These are phyloP conservation scores for Talaromyces proteolyticus DNA, from an alignment of 495 filamentous ascomycete species.

Conservation along the genomic window DNA sequence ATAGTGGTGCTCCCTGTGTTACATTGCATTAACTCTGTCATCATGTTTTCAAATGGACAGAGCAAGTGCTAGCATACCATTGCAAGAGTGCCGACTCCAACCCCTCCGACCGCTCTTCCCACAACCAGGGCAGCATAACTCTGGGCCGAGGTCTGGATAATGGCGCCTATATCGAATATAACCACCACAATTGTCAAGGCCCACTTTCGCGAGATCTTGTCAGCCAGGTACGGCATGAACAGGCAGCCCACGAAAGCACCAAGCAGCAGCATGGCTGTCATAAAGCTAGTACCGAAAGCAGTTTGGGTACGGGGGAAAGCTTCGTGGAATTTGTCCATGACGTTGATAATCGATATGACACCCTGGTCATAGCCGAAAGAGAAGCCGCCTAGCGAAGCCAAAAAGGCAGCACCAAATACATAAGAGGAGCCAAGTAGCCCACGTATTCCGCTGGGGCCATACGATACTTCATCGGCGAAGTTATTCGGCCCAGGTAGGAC, in stretches of 20 bases:
- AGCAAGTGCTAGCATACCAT: conserved; percentile 27
- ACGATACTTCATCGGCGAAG: conserved; percentile 30
- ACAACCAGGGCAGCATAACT: conserved; percentile 52
- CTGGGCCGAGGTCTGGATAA: conserved; percentile 48
- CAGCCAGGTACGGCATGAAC: conserved; percentile 57
- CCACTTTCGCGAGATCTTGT: conserved; percentile 56
- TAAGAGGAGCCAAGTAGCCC: conserved; percentile 44
- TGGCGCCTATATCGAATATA: conserved; percentile 49
- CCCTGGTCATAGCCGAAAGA: conserved; percentile 56
- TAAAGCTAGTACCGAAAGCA: conserved; percentile 52
- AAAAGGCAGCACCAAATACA: conserved; percentile 46
- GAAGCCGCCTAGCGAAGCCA: conserved; percentile 49
- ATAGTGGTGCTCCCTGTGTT: conserved; percentile 51
- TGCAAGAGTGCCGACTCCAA: conserved; percentile 68
- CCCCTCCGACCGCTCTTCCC: conserved; percentile 58
- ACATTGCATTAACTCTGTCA: neutral
- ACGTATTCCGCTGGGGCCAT: conserved; percentile 37
- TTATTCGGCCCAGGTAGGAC: neutral
- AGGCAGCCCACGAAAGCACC: conserved; percentile 64
- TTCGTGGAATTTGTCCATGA: conserved; percentile 51
- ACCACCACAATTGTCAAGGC: conserved; percentile 49
- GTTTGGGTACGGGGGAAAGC: conserved; percentile 44
- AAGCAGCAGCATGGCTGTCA: conserved; percentile 59
- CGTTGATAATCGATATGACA: conserved; percentile 50
- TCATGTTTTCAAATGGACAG: neutral